A percentile compares a stretch with the other conserved stretches of the same genome.
These are phyloP conservation scores for Talaromyces liani DNA, from an alignment of 495 filamentous ascomycete species.

Conservation along the genomic window DNA sequence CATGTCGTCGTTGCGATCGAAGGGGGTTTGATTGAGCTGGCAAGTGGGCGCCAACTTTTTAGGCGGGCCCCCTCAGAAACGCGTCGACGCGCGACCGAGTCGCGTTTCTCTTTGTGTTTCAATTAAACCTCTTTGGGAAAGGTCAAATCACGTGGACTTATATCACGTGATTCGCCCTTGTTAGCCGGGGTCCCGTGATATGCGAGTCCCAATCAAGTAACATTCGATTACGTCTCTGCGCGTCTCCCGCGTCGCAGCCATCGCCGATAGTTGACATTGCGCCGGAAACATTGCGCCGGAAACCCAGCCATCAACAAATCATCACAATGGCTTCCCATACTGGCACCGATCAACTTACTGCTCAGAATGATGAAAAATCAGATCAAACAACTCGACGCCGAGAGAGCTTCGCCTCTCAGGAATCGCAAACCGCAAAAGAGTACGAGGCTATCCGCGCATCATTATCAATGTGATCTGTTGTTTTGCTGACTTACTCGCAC, in stretches of 20 bases:
- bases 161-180: neutral
- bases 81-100: neutral
- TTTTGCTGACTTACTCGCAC: neutral
- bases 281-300: neutral
- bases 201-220: neutral
- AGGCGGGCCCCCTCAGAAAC: neutral
- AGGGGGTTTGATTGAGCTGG: conserved; percentile 2
- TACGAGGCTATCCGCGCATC: conserved; percentile 28
- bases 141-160: neutral
- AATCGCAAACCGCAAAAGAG: conserved; percentile 85
- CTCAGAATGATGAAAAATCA: conserved; percentile 8
- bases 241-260: neutral
- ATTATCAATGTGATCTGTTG: neutral
- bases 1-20: neutral
- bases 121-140: conserved; percentile 6
- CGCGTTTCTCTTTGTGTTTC: neutral
- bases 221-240: neutral
- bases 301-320: too few relatives aligned
- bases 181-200: neutral
- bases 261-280: neutral
- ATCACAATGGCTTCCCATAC: neutral
- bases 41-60: conserved; percentile 2
- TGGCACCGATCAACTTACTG: neutral
- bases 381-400: conserved; percentile 17
- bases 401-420: conserved; percentile 56